Evolutionary conservation across 2,329 filamentous ascomycete genomes (phyloP), one percentile per base, ranked within the genome.

Genomic region (Trichoderma breve): DNA sequence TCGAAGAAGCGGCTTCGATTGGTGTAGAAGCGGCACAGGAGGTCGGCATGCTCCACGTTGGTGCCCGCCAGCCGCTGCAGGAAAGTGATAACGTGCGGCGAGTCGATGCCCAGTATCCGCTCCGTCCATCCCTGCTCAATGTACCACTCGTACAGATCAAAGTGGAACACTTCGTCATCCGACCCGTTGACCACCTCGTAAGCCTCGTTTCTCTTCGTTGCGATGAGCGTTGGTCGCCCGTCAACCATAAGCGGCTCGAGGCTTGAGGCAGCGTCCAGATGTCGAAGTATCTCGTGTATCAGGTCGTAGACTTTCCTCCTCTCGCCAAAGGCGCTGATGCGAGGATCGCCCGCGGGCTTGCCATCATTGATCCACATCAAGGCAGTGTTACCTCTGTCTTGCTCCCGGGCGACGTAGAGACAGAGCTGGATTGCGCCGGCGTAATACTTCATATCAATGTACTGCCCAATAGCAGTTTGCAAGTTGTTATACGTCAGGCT

Each of bases 121-220:
- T 98, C 94, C 11, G 90, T 92, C 90, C 93, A 95, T 21, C 92
- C 92, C 79, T 95, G 91, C 69, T 88, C 83, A 75, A 98, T 90
- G 81, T 99, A 99, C 95, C 96, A 99, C 78, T 98, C 95, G 80
- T 98, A 99, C n/a, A 99, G 86, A 77, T 93, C 94, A 73, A 93
- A 97, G 80, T 98, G 92, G 84, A 99, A 99, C 5, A 98, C 93
- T 78, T 98, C 93, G 76, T 99, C 96, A 15, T 91, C 88, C 0
- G 95, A 97, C 72, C 88, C 89, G 78, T 97, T 93, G 76, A 99
- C 94, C 3, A 98, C 93, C 58, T 91, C 89, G 81, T 98, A 97
- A 0, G 96, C 95, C 83, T 99, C 95, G 64, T 90, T 89, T 74
- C 93, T 89, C 80, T 96, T 94, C 61, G 91, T 95, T 2, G 91